A percentile compares a stretch with the other conserved stretches of the same genome.
These are phyloP conservation scores for Stephania japonica DNA, from an alignment of 164 flowering plant genomes.

Conservation along the genomic window DNA sequence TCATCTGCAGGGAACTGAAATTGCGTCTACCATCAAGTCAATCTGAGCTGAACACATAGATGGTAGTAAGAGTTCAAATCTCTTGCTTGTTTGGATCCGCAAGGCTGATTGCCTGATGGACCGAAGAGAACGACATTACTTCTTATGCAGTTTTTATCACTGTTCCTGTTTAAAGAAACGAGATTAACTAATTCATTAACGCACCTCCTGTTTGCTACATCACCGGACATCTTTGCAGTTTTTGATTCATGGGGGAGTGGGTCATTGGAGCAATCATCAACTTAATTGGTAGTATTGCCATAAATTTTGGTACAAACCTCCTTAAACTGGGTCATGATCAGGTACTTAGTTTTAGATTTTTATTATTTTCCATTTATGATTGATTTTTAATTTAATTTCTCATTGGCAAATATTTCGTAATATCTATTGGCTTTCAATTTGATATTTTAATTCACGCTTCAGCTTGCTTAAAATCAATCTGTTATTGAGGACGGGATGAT, in stretches of 20 bases:
- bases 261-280: conserved; percentile 90
- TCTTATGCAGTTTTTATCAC: conserved; percentile 3
- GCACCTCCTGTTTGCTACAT: conserved; percentile 4
- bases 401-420: background rate
- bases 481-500: no score
- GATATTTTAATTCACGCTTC: background rate
- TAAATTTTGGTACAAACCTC: conserved; percentile 96
- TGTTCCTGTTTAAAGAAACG: conserved; percentile 3
- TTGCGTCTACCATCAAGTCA: background rate
- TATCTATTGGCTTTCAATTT: background rate
- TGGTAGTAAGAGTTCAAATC: conserved; percentile 1
- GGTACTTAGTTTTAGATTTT: conserved; percentile 33
- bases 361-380: background rate
- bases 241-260: conserved; percentile 79
- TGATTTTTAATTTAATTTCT: background rate
- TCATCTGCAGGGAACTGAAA: background rate
- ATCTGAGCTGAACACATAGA: background rate
- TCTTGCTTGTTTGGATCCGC: background rate
- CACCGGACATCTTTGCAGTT: conserved; percentile 14
- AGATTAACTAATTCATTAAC: conserved; percentile 5
- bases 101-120: background rate
- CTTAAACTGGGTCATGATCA: conserved; percentile 88
- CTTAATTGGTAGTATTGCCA: conserved; percentile 85
- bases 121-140: background rate
- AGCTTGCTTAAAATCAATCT: no score